Conservation (phyloP, 345 rosid genomes). For the Adansonia digitata region DNA sequence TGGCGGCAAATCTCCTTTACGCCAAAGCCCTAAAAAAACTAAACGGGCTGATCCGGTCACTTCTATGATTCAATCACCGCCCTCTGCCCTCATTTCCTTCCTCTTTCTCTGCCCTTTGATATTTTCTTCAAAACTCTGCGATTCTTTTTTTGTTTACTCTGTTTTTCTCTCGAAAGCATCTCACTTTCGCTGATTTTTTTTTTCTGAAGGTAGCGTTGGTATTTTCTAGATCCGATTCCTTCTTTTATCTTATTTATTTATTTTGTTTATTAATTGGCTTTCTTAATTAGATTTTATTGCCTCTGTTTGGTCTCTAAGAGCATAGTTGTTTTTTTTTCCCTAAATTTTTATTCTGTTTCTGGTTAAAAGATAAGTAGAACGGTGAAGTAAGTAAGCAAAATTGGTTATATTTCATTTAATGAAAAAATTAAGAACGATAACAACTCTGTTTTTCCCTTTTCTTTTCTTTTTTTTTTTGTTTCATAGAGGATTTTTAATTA, state of each 20-base stretch:
- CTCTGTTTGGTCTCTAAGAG: background rate
- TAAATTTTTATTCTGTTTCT: background rate
- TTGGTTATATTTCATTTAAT: background rate
- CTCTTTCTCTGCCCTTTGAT: constrained; percentile 12
- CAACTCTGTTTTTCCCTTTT: background rate
- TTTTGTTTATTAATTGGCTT: background rate
- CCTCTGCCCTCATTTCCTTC: constrained; percentile 11
- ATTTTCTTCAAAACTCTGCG: background rate
- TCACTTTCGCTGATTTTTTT: constrained; percentile 10
- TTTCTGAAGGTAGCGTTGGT: constrained; percentile 28
- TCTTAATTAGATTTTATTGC: background rate
- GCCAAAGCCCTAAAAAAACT: background rate
- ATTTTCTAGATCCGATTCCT: constrained; percentile 2
- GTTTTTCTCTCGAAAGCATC: constrained; percentile 23
- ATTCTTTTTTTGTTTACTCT: constrained; percentile 16
- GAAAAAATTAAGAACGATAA: background rate
- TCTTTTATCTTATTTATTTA: background rate
- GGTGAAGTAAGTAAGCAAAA: background rate
- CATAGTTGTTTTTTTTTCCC: background rate
- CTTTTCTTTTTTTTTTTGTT: background rate
- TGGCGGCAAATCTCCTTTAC: background rate
- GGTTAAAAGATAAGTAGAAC: constrained; percentile 3
- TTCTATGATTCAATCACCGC: constrained; percentile 16
- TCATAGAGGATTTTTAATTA: background rate
- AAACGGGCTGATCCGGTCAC: constrained; percentile 39